Evolutionary conservation across 2,329 filamentous ascomycete species (phyloP), one percentile per base, ranked within the genome.

Genomic region (Triangularia verruculosa): DNA sequence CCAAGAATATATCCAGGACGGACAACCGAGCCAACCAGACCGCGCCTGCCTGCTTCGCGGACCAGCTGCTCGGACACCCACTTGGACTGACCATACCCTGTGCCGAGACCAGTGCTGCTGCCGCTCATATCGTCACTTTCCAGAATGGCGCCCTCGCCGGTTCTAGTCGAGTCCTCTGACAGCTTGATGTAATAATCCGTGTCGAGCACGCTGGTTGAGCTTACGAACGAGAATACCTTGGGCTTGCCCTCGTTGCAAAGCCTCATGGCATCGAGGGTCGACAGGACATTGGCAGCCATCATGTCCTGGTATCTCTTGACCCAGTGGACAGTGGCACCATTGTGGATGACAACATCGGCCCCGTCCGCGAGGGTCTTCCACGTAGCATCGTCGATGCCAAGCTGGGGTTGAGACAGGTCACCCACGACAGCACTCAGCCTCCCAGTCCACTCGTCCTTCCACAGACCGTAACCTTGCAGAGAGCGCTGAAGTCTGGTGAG

Each of bases 21-120:
- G 57, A 97, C 81, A 51, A 97, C 86, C 22, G 88, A 84, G 15
- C 92, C 93, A 15, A 78, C 80, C 1, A 97, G 84, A 12, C 94
- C 93, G 62, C 91, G 85, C 62, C 80, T 81, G 57, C 93, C 92
- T 25, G 94, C 93, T 74, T 92, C 90, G 24, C 91, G 85, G 22
- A 93, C 85, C 56, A 97, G 82, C 57, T 85, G 78, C 70, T 88
- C 85, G 7, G 80, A 79, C 39, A 81, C 77, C 93, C 93, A 97
- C 78, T 98, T 97, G 68, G 86, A 87, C 75, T 97, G 93, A 2
- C 94, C 93, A 71, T 97, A 97, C 4, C 94, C 93, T 0, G 91
- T 97, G 43, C 87, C 87, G 1, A 97, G 86, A 30, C 91, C 91
- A 59, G 81, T 87, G 43, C 87, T 83, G 71, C 91, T 93, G 60